These are phyloP conservation scores for Amniculicola lignicola DNA, from an alignment of 495 filamentous ascomycete species.

Conservation along the genomic window DNA sequence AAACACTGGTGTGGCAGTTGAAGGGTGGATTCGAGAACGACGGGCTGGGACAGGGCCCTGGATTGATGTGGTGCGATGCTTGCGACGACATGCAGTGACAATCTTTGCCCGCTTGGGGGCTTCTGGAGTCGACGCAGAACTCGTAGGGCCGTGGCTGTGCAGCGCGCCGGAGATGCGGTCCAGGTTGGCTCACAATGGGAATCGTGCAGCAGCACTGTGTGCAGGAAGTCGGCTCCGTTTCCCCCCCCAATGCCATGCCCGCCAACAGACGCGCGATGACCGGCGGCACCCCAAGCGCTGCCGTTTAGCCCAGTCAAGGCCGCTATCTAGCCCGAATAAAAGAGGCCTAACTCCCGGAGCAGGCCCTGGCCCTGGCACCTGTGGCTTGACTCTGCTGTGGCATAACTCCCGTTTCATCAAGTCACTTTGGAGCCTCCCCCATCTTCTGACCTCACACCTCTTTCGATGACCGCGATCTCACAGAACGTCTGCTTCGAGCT, in stretches of 20 bases:
- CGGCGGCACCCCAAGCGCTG: slow-evolving; percentile 23
- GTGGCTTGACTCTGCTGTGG: slow-evolving; percentile 35
- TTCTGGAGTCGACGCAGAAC: slow-evolving; percentile 6
- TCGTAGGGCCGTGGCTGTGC: slow-evolving; percentile 30
- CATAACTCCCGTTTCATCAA: slow-evolving; percentile 28
- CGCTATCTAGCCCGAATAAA: slow-evolving; percentile 33
- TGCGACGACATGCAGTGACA: slow-evolving; percentile 8
- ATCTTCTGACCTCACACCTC: slow-evolving; percentile 19
- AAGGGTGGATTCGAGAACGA: slow-evolving; percentile 22
- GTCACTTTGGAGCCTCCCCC: slow-evolving; percentile 29
- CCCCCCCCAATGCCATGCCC: not conserved
- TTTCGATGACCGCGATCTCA: slow-evolving; percentile 26
- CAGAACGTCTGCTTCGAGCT: slow-evolving; percentile 23
- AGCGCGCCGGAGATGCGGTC: slow-evolving; percentile 1
- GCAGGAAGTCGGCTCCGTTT: slow-evolving; percentile 5
- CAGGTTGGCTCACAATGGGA: not conserved
- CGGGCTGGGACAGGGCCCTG: slow-evolving; percentile 16
- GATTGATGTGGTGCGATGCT: not conserved
- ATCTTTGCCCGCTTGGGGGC: slow-evolving; percentile 25
- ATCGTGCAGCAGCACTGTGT: not conserved
- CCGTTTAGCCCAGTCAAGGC: slow-evolving; percentile 20
- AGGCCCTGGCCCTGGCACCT: slow-evolving; percentile 15
- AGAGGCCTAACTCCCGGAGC: slow-evolving; percentile 26
- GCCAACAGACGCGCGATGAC: slow-evolving; percentile 22
- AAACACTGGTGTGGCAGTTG: slow-evolving; percentile 16